A percentile compares a stretch with the other conserved stretches of the same genome.
Evolutionary conservation across 1,284 basidiomycete species (phyloP).

Genomic region (Omphalotus olearius): DNA sequence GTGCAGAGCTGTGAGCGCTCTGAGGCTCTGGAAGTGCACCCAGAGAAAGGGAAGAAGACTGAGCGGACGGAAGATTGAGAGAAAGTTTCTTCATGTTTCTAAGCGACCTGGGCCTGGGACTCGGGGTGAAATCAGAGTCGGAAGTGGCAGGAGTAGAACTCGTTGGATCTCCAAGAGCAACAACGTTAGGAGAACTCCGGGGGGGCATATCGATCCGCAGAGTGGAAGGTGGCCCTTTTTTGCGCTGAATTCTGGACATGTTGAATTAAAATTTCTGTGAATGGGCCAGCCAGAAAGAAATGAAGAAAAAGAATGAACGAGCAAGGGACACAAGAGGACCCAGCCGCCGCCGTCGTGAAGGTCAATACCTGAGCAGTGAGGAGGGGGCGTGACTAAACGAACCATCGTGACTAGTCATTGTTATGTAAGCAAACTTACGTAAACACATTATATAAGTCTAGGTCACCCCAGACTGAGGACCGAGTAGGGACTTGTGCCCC

Average conservation of each 20-base stretch:
- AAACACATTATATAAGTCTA: too few relatives aligned
- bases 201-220: slow-evolving; percentile 57
- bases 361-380: slow-evolving; percentile 12
- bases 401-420: not conserved
- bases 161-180: slow-evolving; percentile 45
- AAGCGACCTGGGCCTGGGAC: slow-evolving; percentile 35
- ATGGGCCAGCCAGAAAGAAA: slow-evolving; percentile 16
- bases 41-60: slow-evolving; percentile 52
- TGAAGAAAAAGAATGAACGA: slow-evolving; percentile 20
- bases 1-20: slow-evolving; percentile 20
- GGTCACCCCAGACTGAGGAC: too few relatives aligned
- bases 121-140: slow-evolving; percentile 41
- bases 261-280: slow-evolving; percentile 17
- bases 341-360: slow-evolving; percentile 5
- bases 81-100: slow-evolving; percentile 78
- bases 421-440: not conserved
- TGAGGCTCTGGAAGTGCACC: slow-evolving; percentile 30
- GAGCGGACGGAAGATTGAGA: slow-evolving; percentile 57
- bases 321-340: slow-evolving; percentile 8
- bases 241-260: slow-evolving; percentile 40
- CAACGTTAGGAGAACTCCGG: slow-evolving; percentile 41
- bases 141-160: slow-evolving; percentile 50
- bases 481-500: too few relatives aligned
- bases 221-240: slow-evolving; percentile 50
- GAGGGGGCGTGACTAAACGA: slow-evolving; percentile 8